Evolutionary conservation across 169 alveolate genomes (phyloP), one percentile per base, ranked within the genome.

Genomic region (Plasmodium cynomolgi): DNA sequence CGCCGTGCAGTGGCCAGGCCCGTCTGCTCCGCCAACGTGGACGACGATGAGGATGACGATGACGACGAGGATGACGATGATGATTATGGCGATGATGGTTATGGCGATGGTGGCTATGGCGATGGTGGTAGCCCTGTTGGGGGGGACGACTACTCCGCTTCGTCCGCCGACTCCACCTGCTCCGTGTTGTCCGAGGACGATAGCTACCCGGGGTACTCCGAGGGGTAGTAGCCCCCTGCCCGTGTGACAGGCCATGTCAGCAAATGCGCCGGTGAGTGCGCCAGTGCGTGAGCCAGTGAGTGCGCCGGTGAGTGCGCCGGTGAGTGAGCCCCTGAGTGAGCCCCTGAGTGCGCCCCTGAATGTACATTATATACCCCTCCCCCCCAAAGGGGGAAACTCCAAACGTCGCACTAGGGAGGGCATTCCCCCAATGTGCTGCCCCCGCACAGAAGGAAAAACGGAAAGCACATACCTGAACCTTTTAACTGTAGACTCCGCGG

Each of bases 161-260:
- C 54, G 37, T 58, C 31, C 1, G 73, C 41, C 17, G 29, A 31
- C 6, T 83, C 82, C 3, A 34, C 39, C 31, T 68, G 77, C n/a
- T 68, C 77, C n/a, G 34, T 68, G 37, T 23, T 68, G 31, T 86
- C 73, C 7, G 93, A 77, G n/a, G 93, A 86, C 33, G 93, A 86
- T 41, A 75, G 81, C 41, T 86, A 86, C 29, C 93, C 90, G 4
- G 94, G 88, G 7, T 50, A 62, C n/a, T 90, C 94, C 11, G 94
- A 90, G 26, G 15, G 79, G 73, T 17, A 84, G 13, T 9, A 20
- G 0, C 33, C 15, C 13, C 29, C 8, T 13, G 26, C 17, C 11
- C 11, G 5, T 11, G 75, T 13, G 0, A 13, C 20, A 54, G 26
- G 1, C 1, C 4, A 13, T 2, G 9, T 17, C 29, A 58, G 29